Base-by-base conservation (phyloP, 306 rosid species). In the Rosa multiflora region DNA sequence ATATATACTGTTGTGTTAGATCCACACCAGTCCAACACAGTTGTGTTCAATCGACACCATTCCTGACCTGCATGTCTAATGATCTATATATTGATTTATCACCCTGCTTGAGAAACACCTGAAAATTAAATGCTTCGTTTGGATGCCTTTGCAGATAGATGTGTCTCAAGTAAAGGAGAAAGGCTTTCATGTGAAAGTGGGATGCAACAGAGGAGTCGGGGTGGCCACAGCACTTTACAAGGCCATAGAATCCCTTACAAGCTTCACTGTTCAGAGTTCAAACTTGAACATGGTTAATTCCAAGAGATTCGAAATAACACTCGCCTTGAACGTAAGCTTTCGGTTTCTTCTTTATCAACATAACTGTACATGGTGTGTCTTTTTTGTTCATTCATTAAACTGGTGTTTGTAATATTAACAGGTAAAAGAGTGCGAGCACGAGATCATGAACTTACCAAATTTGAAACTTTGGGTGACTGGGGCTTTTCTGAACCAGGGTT, bases 401-500 rank as follows among this genome's bases (percentile, higher is more conserved):
- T 23, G 18, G 5, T 26, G 32, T 59, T 39, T n/a, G 47, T 67
- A 12, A 18, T 3, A 7, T 23, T 69, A 18, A 86, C 85, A 94
- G 99, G 97, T 88, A 20, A 80, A 83, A 70, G 90, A 87, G 43
- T 67, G 83, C 15, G 90, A 91, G 74, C 76, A 78, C 76, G 92
- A 92, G 46, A 51, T 76, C 26, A 86, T 91, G 72, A 87, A 92
- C 83, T 85, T 88, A 85, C 91, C 88, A 63, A 91, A 92, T 83
- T 81, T 95, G 92, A 92, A 90, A 91, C 88, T 92, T 39, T 95
- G 99, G 99, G 90, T 95, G 53, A 85, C 98, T 2, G 91, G 88
- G 3, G 99, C 96, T 67, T 93, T 95, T 79, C 71, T 91, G 78
- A 92, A 89, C 80, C 96, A 92, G 81, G 97, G 97, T 51, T 95